phyloP scores from a whole-genome alignment of 352 stramenopile genomes.

The Phytopythium delawarense region DNA sequence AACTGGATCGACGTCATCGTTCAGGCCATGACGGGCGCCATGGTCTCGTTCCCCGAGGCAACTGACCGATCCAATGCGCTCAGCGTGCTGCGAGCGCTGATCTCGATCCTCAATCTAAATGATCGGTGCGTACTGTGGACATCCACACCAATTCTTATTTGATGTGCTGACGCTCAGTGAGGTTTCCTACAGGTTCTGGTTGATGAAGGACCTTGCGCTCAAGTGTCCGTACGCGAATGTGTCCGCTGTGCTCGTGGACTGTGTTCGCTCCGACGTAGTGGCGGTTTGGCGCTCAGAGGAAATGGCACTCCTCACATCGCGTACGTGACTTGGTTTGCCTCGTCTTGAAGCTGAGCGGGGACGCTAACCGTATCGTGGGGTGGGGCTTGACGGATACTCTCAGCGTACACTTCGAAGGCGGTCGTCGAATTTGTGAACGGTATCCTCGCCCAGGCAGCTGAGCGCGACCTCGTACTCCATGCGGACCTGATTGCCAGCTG shows the following conservation, averaged over 20 bases:
- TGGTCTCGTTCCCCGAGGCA: conserved; percentile 54
- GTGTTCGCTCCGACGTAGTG: conserved; percentile 43
- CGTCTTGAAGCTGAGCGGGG: neutral
- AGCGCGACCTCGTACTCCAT: conserved; percentile 55
- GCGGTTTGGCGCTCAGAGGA: conserved; percentile 28
- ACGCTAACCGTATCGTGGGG: neutral
- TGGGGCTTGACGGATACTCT: neutral
- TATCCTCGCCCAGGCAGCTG: conserved; percentile 33
- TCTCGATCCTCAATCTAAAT: conserved; percentile 27
- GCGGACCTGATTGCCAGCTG: conserved; percentile 63
- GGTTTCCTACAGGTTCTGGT: conserved; percentile 29
- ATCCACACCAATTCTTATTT: neutral
- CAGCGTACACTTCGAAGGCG: conserved; percentile 11
- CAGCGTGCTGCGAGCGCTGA: conserved; percentile 25
- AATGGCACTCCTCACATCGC: neutral
- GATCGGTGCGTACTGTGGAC: conserved; percentile 24
- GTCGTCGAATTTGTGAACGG: conserved; percentile 31
- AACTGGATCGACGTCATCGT: conserved; percentile 60
- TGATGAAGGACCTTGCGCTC: conserved; percentile 35
- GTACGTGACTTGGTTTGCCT: conserved; percentile 10
- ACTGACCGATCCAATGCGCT: conserved; percentile 36
- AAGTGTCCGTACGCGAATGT: conserved; percentile 77
- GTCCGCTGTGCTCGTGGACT: conserved; percentile 56
- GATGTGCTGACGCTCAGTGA: neutral
- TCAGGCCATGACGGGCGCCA: conserved; percentile 63